phyloP scores from a whole-genome alignment of 108 stramenopile species.

The Nannochloropsis salina region DNA sequence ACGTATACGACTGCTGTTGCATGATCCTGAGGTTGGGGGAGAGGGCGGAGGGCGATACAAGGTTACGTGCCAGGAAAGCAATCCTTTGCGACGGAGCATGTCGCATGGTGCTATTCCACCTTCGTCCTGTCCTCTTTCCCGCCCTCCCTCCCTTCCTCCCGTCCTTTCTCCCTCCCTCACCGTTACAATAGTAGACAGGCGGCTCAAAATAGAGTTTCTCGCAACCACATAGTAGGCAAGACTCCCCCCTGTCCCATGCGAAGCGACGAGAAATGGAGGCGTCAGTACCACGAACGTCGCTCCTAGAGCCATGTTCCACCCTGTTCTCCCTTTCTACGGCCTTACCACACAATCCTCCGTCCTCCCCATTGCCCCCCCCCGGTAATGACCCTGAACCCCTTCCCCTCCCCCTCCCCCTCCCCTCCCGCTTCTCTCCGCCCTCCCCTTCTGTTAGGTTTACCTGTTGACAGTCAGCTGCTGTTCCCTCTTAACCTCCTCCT shows the following conservation, averaged over 20 bases:
- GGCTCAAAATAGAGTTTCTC: slow-evolving; percentile 91
- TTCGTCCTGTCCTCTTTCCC: neutral
- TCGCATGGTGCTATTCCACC: neutral
- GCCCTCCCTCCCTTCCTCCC: slow-evolving; percentile 2
- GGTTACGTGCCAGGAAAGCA: neutral
- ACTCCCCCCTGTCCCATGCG: slow-evolving; percentile 67
- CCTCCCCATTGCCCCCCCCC: neutral
- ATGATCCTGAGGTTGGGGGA: slow-evolving; percentile 33
- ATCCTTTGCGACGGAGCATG: no score
- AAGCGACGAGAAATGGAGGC: slow-evolving; percentile 32
- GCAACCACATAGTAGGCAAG: slow-evolving; percentile 85
- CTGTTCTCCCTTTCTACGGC: slow-evolving; percentile 35
- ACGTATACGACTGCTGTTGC: slow-evolving; percentile 76
- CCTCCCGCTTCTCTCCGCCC: neutral
- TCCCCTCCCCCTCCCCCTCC: neutral
- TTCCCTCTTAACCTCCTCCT: slow-evolving; percentile 63
- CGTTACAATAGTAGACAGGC: slow-evolving; percentile 96
- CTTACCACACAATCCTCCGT: neutral
- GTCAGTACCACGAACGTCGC: neutral
- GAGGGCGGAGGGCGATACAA: neutral
- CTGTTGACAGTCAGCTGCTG: slow-evolving; percentile 25
- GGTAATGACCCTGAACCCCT: neutral
- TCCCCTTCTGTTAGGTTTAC: neutral
- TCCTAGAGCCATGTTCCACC: no score
- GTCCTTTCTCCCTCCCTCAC: slow-evolving; percentile 32